phyloP scores from a whole-genome alignment of 148 eudicot species.

The Euryodendron excelsum region DNA sequence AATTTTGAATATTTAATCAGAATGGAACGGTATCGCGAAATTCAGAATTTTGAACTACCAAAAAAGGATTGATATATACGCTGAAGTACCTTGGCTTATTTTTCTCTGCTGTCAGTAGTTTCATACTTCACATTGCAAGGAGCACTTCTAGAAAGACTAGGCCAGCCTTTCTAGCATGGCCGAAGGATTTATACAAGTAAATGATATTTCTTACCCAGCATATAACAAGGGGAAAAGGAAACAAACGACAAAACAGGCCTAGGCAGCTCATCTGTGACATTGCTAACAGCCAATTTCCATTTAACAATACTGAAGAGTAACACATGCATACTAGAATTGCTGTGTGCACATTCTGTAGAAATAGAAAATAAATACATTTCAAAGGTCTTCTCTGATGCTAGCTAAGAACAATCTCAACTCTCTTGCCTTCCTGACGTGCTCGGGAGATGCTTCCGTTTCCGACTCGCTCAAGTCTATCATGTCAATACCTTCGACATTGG shows the following conservation, averaged over 20 bases:
- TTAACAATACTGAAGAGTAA: neutral
- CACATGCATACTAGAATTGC: neutral
- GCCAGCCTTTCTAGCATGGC: neutral
- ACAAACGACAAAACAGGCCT: neutral
- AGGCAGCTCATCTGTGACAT: neutral
- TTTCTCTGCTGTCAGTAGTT: too few relatives aligned
- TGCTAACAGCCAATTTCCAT: neutral
- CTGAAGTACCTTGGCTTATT: too few relatives aligned
- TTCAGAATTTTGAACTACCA: too few relatives aligned
- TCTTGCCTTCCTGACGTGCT: conserved; percentile 50
- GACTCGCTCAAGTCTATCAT: conserved; percentile 72
- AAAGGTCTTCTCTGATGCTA: conserved; percentile 39
- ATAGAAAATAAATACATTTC: neutral
- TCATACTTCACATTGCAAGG: neutral
- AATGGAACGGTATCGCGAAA: too few relatives aligned
- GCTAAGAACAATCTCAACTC: conserved; percentile 61
- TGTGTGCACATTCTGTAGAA: neutral
- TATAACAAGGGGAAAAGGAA: neutral
- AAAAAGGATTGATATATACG: too few relatives aligned
- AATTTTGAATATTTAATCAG: too few relatives aligned
- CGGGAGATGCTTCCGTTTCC: conserved; percentile 65
- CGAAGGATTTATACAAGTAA: neutral
- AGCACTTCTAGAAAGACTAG: neutral
- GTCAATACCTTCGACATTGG: conserved; percentile 27
- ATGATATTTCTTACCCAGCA: neutral